phyloP scores from a whole-genome alignment of 331 rosid species.

The Malus hybrid region DNA sequence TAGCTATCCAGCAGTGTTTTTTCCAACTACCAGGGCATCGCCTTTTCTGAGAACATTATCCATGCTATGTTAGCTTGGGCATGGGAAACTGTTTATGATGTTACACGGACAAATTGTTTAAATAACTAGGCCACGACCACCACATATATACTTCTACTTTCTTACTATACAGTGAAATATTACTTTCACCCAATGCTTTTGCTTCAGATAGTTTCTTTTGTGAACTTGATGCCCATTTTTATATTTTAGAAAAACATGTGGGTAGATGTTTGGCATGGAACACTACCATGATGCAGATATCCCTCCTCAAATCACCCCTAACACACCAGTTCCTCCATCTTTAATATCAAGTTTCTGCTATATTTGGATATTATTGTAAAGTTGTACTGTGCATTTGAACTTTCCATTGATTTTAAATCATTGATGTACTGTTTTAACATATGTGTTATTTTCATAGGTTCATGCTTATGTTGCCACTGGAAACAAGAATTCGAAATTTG shows the following conservation, averaged over 20 bases:
- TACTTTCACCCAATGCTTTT: no score
- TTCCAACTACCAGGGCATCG: background rate
- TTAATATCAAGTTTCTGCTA: no score
- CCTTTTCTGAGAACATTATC: background rate
- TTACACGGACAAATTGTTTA: background rate
- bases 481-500: constrained; percentile 89
- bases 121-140: background rate
- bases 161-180: no score
- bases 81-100: background rate
- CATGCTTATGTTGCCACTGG: constrained; percentile 98
- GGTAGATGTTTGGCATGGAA: background rate
- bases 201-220: background rate
- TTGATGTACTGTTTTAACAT: background rate
- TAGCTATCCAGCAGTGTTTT: background rate
- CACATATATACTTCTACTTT: background rate
- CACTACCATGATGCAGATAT: background rate
- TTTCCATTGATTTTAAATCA: background rate
- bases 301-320: background rate
- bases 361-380: background rate
- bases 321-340: background rate
- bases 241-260: background rate
- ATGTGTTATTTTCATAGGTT: constrained; percentile 43
- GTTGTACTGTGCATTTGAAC: background rate
- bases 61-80: background rate
- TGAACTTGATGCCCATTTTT: background rate